Evolutionary conservation across 2,329 filamentous ascomycete genomes (phyloP), one percentile per base, ranked within the genome.

Genomic region (Chrysoporthe deuterocubensis): DNA sequence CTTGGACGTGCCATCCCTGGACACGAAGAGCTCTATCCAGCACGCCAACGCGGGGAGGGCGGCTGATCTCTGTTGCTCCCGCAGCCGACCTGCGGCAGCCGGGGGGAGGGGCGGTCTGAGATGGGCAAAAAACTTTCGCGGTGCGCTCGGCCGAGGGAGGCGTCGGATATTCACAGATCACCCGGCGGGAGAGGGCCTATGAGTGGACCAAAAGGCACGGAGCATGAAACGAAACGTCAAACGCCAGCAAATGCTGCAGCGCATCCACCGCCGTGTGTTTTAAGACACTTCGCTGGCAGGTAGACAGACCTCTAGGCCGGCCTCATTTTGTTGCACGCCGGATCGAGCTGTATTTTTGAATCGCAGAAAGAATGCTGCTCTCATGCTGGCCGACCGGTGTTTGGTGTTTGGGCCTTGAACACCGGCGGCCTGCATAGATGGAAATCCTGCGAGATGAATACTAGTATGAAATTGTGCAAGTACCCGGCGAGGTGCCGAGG

Each of bases 81-180:
- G 65, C 60, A 43, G 37, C 44, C 63, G 58, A 58, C 21, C 58
- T 60, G 58, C 61, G 58, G 54, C 40, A 43, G 52, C 54, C 16
- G 50, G 50, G 50, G 21, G 11, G 26, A 54, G 21, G 34, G 43
- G 58, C 42, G 43, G 34, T 26, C 57, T 59, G 26, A 11, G 21
- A 26, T 11, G 42, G 42, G 43, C 11, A 56, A 50, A 64, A 67
- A 56, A 42, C 18, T 48, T 50, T 21, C n/a, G 54, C 43, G 43
- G 54, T 59, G 65, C 61, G 65, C 65, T 60, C 60, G 61, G 65
- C 60, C 65, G 60, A 67, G 60, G 46, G 65, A 67, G 46, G 57
- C 60, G 40, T 48, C 61, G 59, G 61, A n/a, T 63, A 43, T 40
- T 32, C 43, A 62, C 64, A 46, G 52, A 26, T 62, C 57, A 54